A percentile compares a stretch with the other conserved stretches of the same genome.
Evolutionary conservation across 805 yeast species (phyloP).

Genomic region (Hanseniaspora mollemarum): DNA sequence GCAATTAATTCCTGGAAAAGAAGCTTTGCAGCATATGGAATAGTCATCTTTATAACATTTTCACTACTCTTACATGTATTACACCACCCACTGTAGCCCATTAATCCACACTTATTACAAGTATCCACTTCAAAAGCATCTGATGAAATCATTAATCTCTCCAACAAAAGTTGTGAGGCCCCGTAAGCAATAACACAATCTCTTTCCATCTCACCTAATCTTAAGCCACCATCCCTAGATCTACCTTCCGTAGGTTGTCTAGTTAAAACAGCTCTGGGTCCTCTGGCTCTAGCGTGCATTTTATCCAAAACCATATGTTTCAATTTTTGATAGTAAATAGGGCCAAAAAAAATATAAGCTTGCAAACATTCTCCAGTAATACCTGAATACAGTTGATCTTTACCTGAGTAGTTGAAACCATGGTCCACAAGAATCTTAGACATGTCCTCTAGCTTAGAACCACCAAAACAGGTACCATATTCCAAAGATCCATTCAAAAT

Average conservation of each 20-base stretch:
- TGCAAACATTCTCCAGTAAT: constrained; percentile 94
- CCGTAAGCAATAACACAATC: constrained; percentile 99
- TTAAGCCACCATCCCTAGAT: constrained; percentile 96
- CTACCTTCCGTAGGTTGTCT: constrained; percentile 99
- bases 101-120: constrained; percentile 85
- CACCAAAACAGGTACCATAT: constrained; percentile 98
- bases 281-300: constrained; percentile 99
- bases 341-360: constrained; percentile 97
- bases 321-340: constrained; percentile 93
- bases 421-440: constrained; percentile 76
- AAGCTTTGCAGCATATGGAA: constrained; percentile 97
- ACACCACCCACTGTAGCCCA: constrained; percentile 98
- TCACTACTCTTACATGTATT: constrained; percentile 89
- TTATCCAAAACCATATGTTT: constrained; percentile 98
- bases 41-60: constrained; percentile 79
- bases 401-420: constrained; percentile 91
- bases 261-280: constrained; percentile 94
- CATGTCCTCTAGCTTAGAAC: constrained; percentile 93
- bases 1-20: constrained; percentile 92
- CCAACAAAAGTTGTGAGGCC: constrained; percentile 86
- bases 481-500: constrained; percentile 82
- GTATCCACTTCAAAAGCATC: constrained; percentile 97
- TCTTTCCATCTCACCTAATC: constrained; percentile 99
- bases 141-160: constrained; percentile 89
- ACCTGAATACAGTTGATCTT: constrained; percentile 95